Evolutionary conservation across 2,329 filamentous ascomycete genomes (phyloP).

Genomic region (Mariannaea sp.): DNA sequence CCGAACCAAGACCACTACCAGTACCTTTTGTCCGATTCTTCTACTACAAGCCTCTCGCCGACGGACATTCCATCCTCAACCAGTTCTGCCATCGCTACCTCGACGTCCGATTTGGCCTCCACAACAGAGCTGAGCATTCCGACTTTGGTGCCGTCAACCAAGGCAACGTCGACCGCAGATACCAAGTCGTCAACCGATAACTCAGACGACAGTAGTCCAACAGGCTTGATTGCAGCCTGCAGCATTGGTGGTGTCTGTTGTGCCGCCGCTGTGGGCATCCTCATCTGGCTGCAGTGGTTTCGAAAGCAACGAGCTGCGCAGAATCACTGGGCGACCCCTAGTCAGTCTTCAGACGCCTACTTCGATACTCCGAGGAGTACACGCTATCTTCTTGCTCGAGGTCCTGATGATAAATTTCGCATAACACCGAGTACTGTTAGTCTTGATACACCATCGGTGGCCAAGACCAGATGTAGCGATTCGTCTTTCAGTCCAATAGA

Average conservation of each 20-base stretch:
- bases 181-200: conserved; percentile 19
- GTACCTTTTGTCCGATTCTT: conserved; percentile 25
- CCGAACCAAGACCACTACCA: conserved; percentile 30
- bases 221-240: conserved; percentile 30
- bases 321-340: conserved; percentile 3
- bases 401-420: conserved; percentile 35
- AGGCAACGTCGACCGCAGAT: conserved; percentile 14
- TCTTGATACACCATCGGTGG: neutral
- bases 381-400: conserved; percentile 31
- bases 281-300: conserved; percentile 36
- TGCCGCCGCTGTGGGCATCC: conserved; percentile 29
- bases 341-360: conserved; percentile 28
- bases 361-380: conserved; percentile 25
- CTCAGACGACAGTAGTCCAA: conserved; percentile 21
- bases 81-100: neutral
- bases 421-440: conserved; percentile 30
- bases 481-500: conserved; percentile 28
- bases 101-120: conserved; percentile 15
- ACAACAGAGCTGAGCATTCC: conserved; percentile 22
- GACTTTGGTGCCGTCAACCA: conserved; percentile 8
- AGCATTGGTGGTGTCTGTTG: conserved; percentile 35
- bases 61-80: conserved; percentile 6
- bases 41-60: conserved; percentile 19
- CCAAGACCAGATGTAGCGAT: neutral
- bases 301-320: conserved; percentile 24